A percentile compares a stretch with the other conserved stretches of the same genome.
phyloP scores from a whole-genome alignment of 768 basidiomycete genomes.

The Trametes gibbosa region DNA sequence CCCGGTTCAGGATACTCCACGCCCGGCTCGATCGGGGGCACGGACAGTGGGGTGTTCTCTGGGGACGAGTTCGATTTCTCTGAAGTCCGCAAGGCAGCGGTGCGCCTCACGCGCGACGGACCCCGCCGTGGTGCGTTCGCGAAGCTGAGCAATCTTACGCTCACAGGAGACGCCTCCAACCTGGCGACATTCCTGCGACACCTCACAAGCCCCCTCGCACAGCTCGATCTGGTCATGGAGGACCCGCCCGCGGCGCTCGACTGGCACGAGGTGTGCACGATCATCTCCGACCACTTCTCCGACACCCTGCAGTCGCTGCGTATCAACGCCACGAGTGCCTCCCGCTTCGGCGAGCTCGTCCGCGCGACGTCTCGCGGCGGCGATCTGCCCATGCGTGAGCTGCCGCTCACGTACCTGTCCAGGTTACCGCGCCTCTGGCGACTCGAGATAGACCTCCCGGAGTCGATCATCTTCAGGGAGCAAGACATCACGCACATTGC shows the following conservation, averaged over 20 bases:
- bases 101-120: slow-evolving; percentile 61
- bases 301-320: slow-evolving; percentile 57
- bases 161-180: slow-evolving; percentile 69
- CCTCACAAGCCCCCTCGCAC: slow-evolving; percentile 59
- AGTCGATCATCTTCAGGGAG: slow-evolving; percentile 64
- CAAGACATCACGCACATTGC: slow-evolving; percentile 59
- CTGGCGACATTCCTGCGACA: slow-evolving; percentile 72
- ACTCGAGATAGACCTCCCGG: slow-evolving; percentile 78
- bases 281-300: slow-evolving; percentile 63
- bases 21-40: slow-evolving; percentile 63
- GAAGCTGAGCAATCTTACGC: slow-evolving; percentile 55
- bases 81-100: slow-evolving; percentile 66
- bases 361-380: slow-evolving; percentile 66
- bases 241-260: slow-evolving; percentile 73
- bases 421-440: slow-evolving; percentile 53
- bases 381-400: slow-evolving; percentile 56
- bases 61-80: slow-evolving; percentile 76
- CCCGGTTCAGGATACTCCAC: slow-evolving; percentile 67
- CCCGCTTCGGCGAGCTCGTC: slow-evolving; percentile 79
- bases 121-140: slow-evolving; percentile 55
- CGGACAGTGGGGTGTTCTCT: slow-evolving; percentile 77
- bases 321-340: slow-evolving; percentile 63
- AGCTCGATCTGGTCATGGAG: slow-evolving; percentile 74
- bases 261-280: slow-evolving; percentile 67
- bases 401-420: slow-evolving; percentile 59